Evolutionary conservation across 192 early-diverging fungal species (phyloP), one percentile per base, ranked within the genome.

Genomic region (Allomyces macrogynus): DNA sequence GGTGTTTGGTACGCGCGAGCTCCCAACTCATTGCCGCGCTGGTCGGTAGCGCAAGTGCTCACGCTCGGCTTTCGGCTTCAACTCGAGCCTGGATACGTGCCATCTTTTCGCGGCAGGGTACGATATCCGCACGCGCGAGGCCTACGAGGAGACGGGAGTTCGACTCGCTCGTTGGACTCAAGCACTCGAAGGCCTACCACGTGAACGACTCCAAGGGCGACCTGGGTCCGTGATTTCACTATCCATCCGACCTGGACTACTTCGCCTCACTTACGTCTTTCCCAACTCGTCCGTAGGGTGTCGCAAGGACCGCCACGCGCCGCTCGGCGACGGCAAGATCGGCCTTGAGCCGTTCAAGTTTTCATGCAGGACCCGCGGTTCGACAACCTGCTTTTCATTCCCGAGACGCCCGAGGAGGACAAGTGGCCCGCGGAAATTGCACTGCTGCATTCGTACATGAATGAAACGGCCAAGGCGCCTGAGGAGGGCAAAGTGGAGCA

Each of bases 91-190:
- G 25, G 76, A 77, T 62, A 77, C 76, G 12, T 77, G 76, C 57
- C 76, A 74, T 49, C 64, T 68, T 42, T 77, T 74, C 66, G 72
- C 73, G 25, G 68, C 73, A 24, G 68, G 76, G 10, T 74, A 77
- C 67, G 76, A 77, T 61, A 68, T 77, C 14, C 69, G 71, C 23
- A 77, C 76, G 1, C 24, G 49, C 4, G 69, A 67, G 22, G 64
- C 69, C 32, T 77, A 73, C 69, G 71, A 68, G 25, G 67, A 57
- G 9, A 67, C 72, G 32, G 43, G 27, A 65, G 9, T 77, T 77
- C 65, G 65, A 66, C 62, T 14, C 18, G 18, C 54, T 71, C 67
- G 71, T 77, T n/a, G 76, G 76, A 12, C 49, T 74, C 62, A n/a
- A 64, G 10, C 74, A 71, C 62, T 67, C 74, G 23, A 62, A 65